These are phyloP conservation scores for Chrysochromulina parva DNA, from an alignment of 78 protist genomes.

Conservation along the genomic window DNA sequence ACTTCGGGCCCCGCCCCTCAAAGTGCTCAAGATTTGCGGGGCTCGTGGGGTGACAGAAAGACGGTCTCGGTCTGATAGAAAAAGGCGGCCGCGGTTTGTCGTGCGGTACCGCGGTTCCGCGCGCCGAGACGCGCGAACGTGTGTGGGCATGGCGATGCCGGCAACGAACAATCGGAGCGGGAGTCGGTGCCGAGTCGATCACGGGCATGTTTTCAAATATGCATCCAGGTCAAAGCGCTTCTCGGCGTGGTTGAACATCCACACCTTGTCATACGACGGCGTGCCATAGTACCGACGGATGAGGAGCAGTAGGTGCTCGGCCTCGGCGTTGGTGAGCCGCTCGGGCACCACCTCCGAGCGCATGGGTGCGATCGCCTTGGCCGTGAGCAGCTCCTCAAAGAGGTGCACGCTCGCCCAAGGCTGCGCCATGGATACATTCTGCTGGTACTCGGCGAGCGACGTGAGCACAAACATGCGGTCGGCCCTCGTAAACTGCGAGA, in stretches of 20 bases:
- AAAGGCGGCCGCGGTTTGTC: too few species aligned
- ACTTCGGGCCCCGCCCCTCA: too few species aligned
- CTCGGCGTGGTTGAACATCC: slow-evolving; percentile 9
- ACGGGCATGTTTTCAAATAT: neutral
- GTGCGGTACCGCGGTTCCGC: too few species aligned
- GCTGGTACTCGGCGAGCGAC: neutral
- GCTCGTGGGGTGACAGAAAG: too few species aligned
- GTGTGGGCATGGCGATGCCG: too few species aligned
- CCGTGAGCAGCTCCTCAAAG: neutral
- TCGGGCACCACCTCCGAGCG: neutral
- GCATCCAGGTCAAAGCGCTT: neutral
- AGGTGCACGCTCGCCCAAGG: neutral
- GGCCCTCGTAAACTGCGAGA: neutral
- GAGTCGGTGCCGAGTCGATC: too few species aligned
- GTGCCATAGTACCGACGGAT: neutral
- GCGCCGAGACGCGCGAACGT: too few species aligned
- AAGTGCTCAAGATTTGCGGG: too few species aligned
- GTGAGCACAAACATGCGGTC: neutral
- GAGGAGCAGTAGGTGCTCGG: neutral
- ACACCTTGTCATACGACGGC: neutral
- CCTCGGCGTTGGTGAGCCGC: neutral
- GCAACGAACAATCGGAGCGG: too few species aligned
- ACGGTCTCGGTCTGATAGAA: too few species aligned
- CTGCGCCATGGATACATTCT: neutral
- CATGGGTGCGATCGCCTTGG: neutral